Evolutionary conservation across 106 monocot species (phyloP).

Genomic region (Narthecium ossifragum): DNA sequence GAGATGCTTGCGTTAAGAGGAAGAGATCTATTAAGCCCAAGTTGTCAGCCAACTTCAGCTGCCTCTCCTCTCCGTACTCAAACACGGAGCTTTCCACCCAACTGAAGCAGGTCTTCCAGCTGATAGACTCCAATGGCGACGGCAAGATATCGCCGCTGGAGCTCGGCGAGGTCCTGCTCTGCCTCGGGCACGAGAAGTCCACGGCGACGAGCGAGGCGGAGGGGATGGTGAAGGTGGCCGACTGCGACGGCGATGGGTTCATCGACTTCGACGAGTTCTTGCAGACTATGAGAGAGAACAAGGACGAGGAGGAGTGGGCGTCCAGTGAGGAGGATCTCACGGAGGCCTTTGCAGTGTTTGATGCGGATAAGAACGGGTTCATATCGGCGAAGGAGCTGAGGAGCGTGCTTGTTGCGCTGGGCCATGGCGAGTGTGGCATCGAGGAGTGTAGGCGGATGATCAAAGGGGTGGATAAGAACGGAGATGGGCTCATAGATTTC

Average conservation of each 20-base stretch:
- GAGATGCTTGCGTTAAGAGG: too few relatives aligned
- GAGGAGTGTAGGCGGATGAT: slow-evolving; percentile 31
- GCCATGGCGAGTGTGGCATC: slow-evolving; percentile 19
- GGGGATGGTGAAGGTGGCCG: slow-evolving; percentile 29
- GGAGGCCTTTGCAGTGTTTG: slow-evolving; percentile 33
- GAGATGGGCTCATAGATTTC: slow-evolving; percentile 37
- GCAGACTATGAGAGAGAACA: slow-evolving; percentile 9
- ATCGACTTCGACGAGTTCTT: slow-evolving; percentile 36
- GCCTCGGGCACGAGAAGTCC: slow-evolving; percentile 33
- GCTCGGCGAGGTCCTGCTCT: slow-evolving; percentile 17
- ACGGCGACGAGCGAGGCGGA: slow-evolving; percentile 1
- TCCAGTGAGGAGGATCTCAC: slow-evolving; percentile 18
- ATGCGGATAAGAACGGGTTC: slow-evolving; percentile 26
- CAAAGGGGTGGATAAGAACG: slow-evolving; percentile 30
- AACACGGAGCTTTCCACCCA: slow-evolving; percentile 20
- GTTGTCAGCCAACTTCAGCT: not conserved
- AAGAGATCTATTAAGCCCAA: too few relatives aligned
- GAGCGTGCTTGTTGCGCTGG: slow-evolving; percentile 25
- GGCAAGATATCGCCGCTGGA: slow-evolving; percentile 31
- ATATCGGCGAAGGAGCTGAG: slow-evolving; percentile 31
- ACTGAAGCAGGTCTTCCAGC: slow-evolving; percentile 29
- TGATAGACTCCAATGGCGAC: slow-evolving; percentile 42
- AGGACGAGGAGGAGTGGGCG: not conserved
- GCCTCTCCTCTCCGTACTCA: slow-evolving; percentile 7
- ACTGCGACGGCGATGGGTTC: slow-evolving; percentile 35